Percentiles rank a stretch among this genome's conserved stretches.
These are phyloP conservation scores for Ailanthus altissimus DNA, from an alignment of 345 rosid species.

Conservation along the genomic window DNA sequence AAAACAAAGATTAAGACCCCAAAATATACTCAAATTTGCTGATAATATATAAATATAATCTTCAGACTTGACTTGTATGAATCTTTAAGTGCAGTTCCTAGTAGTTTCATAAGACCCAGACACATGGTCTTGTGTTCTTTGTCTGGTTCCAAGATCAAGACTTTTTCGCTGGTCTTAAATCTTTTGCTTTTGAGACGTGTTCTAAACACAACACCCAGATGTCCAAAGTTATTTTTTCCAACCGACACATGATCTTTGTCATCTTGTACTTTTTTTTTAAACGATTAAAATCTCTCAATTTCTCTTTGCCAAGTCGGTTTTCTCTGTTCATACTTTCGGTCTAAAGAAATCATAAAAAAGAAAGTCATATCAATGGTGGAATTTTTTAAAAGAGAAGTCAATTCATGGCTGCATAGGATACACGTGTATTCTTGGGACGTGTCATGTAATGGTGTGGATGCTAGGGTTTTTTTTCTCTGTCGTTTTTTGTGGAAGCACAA, in stretches of 20 bases:
- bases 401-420: slow-evolving; percentile 18
- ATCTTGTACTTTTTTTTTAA: neutral
- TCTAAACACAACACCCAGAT: neutral
- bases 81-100: slow-evolving; percentile 9
- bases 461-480: neutral
- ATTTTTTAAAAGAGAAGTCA: slow-evolving; percentile 5
- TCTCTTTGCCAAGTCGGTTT: neutral
- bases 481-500: neutral
- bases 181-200: slow-evolving; percentile 21
- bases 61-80: neutral
- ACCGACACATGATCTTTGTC: slow-evolving; percentile 13
- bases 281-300: neutral
- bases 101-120: slow-evolving; percentile 25
- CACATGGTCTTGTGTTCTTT: neutral
- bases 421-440: slow-evolving; percentile 19
- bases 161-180: neutral
- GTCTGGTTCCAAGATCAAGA: neutral
- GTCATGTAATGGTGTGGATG: neutral
- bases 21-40: no score
- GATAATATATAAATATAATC: no score
- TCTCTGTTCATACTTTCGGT: slow-evolving; percentile 18
- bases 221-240: neutral
- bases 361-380: neutral
- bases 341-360: neutral
- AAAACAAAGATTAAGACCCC: no score